These are phyloP conservation scores for Melampsora larici-populina DNA, from an alignment of 1,284 basidiomycete genomes.

Conservation along the genomic window DNA sequence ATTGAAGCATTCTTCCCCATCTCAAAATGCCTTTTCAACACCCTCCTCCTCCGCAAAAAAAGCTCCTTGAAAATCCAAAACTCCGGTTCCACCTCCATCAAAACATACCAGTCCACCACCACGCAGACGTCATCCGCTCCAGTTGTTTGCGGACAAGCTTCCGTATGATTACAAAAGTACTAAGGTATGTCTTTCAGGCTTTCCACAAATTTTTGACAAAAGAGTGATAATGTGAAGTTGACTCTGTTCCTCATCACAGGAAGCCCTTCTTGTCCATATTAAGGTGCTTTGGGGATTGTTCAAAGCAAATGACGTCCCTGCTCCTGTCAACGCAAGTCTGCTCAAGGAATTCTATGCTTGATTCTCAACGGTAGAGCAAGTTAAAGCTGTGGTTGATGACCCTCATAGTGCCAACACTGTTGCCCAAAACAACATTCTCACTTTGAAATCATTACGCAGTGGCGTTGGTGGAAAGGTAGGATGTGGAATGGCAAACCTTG, in stretches of 20 bases:
- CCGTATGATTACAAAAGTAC: background rate
- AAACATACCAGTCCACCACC: background rate
- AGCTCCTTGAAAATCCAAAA: background rate
- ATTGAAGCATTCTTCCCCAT: background rate
- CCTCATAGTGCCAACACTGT: background rate
- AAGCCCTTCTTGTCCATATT: constrained; percentile 27
- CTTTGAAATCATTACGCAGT: background rate
- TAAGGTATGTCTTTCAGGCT: background rate
- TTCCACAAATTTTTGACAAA: background rate
- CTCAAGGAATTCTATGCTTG: constrained; percentile 8
- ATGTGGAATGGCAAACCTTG: background rate
- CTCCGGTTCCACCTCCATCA: background rate
- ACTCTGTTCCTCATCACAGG: background rate
- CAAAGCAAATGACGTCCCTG: constrained; percentile 1
- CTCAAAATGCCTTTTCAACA: background rate
- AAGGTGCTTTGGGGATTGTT: constrained; percentile 21
- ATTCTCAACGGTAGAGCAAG: constrained; percentile 12
- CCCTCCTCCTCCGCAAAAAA: background rate
- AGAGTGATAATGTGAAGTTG: background rate
- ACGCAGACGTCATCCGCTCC: background rate
- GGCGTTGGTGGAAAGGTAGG: constrained; percentile 9
- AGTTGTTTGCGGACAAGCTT: background rate
- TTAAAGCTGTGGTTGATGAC: background rate
- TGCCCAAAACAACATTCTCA: background rate
- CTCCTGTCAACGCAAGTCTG: background rate